A percentile compares a stretch with the other conserved stretches of the same genome.
phyloP scores from a whole-genome alignment of 2,329 filamentous ascomycete genomes.

The Penicillium sp. region DNA sequence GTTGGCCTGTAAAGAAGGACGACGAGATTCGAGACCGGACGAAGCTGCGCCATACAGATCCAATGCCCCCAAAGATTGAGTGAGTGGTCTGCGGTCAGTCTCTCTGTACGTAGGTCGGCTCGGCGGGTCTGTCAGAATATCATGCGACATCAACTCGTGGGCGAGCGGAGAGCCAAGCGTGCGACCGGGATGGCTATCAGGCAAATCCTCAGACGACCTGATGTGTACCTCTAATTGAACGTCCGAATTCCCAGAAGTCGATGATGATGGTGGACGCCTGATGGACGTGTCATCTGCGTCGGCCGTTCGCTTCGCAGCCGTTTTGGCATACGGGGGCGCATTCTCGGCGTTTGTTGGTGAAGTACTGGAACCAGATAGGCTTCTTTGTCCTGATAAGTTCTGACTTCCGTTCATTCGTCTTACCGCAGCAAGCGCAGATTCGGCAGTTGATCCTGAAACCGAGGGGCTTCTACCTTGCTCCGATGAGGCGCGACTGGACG shows the following conservation, averaged over 20 bases:
- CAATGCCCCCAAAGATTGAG: slow-evolving; percentile 13
- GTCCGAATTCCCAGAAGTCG: slow-evolving; percentile 12
- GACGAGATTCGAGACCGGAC: slow-evolving; percentile 21
- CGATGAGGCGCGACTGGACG: slow-evolving; percentile 19
- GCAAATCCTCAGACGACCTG: slow-evolving; percentile 29
- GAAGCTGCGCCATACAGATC: slow-evolving; percentile 23
- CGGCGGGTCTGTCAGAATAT: slow-evolving; percentile 23
- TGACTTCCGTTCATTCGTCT: slow-evolving; percentile 33
- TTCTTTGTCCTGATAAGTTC: slow-evolving; percentile 13
- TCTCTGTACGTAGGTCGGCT: slow-evolving; percentile 30
- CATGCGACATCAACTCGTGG: slow-evolving; percentile 15
- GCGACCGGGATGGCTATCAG: slow-evolving; percentile 21
- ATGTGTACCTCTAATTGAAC: slow-evolving; percentile 17
- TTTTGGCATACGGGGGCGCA: slow-evolving; percentile 29
- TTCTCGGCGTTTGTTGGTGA: slow-evolving; percentile 22
- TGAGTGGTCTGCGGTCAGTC: slow-evolving; percentile 20
- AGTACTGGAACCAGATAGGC: slow-evolving; percentile 2
- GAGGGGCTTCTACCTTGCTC: slow-evolving; percentile 18
- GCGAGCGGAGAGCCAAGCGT: slow-evolving; percentile 26
- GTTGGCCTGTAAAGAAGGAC: slow-evolving; percentile 12
- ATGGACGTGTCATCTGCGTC: slow-evolving; percentile 7
- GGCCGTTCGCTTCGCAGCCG: slow-evolving; percentile 24
- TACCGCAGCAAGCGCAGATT: slow-evolving; percentile 34
- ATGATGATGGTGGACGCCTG: slow-evolving; percentile 20
- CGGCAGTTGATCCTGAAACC: slow-evolving; percentile 30